Base-by-base conservation (phyloP, 129 eudicot genomes). In the Helichrysum umbraculigerum region DNA sequence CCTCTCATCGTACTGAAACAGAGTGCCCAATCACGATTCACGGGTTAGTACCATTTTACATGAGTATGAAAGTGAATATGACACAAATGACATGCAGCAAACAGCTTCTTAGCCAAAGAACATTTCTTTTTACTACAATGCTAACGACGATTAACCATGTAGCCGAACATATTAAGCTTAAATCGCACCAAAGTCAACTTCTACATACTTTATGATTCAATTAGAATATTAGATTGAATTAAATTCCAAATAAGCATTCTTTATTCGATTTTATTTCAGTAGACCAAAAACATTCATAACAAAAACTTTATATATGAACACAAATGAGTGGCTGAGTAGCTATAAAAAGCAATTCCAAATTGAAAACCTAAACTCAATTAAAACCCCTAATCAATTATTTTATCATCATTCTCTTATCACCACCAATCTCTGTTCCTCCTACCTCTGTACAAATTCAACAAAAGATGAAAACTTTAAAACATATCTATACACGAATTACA, bases 221-320 rank as follows among this genome's bases (percentile, higher is more conserved):
- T 42, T 42, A 42, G 9, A 73, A 32, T 3, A 14, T 25, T 8
- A 10, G 8, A 15, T 25, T 6, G 2, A 5, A 35, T 6, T 6
- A 6, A 5, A 41, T 2, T 32, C 12, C n/a, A 35, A 51, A 25
- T 11, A 79, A 51, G 73, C 71, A 17, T 72, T 28, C 47, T 72
- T 79, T 72, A 79, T 79, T 79, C 41, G 29, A 4, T 50, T 44
- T 51, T 29, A 63, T 51, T 68, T 25, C 2, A 29, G 19, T 67
- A 33, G 63, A 63, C 54, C 60, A 8, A 10, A 15, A 71, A 63
- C 67, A 34, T 63, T 35, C 14, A 42, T 14, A 72, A 72, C 32
- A 72, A 16, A 44, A 79, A 64, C 68, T 72, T 25, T 51, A 78
- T 30, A 79, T 81, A 85, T 76, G 59, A 82, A 82, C 84, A 85